Percentiles rank a stretch among this genome's conserved stretches.
phyloP scores from a whole-genome alignment of 2,329 filamentous ascomycete species.

The Gnomoniopsis smithogilvyi region DNA sequence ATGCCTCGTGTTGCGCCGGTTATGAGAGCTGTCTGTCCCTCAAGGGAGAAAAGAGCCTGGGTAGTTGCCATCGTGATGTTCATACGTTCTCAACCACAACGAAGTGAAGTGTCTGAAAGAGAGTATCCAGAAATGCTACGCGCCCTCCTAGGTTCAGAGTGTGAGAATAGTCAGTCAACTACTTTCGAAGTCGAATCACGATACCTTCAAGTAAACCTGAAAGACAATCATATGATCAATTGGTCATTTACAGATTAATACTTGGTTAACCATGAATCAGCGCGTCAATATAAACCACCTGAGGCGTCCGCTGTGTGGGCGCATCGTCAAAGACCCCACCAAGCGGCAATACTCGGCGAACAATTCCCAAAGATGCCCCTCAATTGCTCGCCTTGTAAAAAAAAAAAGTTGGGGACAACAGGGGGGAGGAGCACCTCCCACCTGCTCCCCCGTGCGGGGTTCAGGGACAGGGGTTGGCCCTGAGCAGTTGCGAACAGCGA shows the following conservation, averaged over 20 bases:
- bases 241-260: no score
- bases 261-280: neutral
- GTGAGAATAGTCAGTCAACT: no score
- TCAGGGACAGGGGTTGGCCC: neutral
- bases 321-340: neutral
- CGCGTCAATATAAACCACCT: neutral
- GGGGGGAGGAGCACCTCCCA: neutral
- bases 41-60: constrained; percentile 43
- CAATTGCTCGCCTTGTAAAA: neutral
- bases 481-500: neutral
- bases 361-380: constrained; percentile 5
- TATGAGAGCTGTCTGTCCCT: constrained; percentile 54
- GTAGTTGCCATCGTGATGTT: constrained; percentile 34
- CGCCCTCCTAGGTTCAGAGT: neutral
- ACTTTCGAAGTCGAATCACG: no score
- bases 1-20: constrained; percentile 58
- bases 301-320: constrained; percentile 4
- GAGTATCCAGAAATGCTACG: neutral
- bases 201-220: no score
- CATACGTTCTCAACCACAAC: neutral
- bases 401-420: neutral
- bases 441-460: neutral
- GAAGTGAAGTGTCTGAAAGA: neutral
- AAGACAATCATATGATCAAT: no score
- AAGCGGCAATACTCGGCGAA: constrained; percentile 13